phyloP scores from a whole-genome alignment of 2,329 filamentous ascomycete genomes.

The Neonectria punicea region DNA sequence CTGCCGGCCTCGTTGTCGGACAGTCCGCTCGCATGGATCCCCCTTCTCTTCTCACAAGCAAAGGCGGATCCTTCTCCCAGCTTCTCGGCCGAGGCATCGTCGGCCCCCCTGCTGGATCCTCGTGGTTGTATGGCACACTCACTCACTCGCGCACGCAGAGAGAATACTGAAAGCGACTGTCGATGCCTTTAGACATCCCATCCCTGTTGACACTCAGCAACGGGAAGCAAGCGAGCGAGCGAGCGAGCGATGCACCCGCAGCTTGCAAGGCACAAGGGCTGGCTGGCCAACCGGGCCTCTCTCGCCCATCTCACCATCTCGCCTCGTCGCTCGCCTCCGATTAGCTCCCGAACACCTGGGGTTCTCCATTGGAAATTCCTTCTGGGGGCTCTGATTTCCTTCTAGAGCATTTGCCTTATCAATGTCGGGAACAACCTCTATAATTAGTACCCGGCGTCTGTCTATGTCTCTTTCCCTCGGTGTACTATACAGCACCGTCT shows the following conservation, averaged over 20 bases:
- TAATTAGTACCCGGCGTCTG: not conserved
- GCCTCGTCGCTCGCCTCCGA: slow-evolving; percentile 41
- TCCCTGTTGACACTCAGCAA: slow-evolving; percentile 39
- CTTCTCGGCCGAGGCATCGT: slow-evolving; percentile 18
- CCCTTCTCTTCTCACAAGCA: slow-evolving; percentile 14
- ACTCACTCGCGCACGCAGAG: too few species aligned
- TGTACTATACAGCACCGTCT: not conserved
- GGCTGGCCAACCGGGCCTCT: slow-evolving; percentile 33
- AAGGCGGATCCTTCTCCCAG: not conserved
- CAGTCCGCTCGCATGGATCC: not conserved
- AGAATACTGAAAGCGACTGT: too few species aligned
- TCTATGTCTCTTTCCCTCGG: not conserved
- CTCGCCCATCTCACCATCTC: slow-evolving; percentile 41
- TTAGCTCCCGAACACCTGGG: slow-evolving; percentile 43
- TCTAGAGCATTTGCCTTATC: slow-evolving; percentile 8
- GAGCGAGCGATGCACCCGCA: slow-evolving; percentile 35
- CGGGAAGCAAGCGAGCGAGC: slow-evolving; percentile 43
- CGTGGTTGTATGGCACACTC: not conserved
- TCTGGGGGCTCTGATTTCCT: slow-evolving; percentile 10
- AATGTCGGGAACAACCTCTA: slow-evolving; percentile 2
- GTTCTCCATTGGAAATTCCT: slow-evolving; percentile 10
- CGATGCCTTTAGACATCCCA: slow-evolving; percentile 3
- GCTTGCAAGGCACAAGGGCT: slow-evolving; percentile 24
- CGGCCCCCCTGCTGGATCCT: not conserved
- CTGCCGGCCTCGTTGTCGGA: not conserved